A percentile compares a stretch with the other conserved stretches of the same genome.
These are phyloP conservation scores for Emmonsiellopsis sp. DNA, from an alignment of 2,329 filamentous ascomycete species.

Conservation along the genomic window DNA sequence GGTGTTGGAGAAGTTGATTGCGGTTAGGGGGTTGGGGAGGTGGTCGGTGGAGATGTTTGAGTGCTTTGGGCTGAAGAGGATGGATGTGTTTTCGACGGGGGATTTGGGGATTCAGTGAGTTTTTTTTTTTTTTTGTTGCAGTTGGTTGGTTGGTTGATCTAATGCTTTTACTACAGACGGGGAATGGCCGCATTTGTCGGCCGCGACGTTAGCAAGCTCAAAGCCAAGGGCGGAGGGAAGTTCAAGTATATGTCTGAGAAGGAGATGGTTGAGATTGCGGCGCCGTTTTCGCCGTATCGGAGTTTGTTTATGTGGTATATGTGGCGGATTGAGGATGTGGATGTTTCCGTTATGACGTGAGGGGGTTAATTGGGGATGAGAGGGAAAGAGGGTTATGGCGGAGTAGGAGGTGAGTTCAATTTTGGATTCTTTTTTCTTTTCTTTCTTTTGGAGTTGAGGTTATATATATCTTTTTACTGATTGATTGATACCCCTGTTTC, in stretches of 20 bases:
- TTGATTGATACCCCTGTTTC: too few relatives aligned
- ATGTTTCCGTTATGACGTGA: slow-evolving; percentile 46
- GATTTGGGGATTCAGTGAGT: slow-evolving; percentile 81
- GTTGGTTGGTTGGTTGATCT: not conserved
- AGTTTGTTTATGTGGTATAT: slow-evolving; percentile 98
- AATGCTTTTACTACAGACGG: slow-evolving; percentile 37
- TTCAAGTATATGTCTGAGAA: slow-evolving; percentile 97
- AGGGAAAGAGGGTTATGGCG: slow-evolving; percentile 6
- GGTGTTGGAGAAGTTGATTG: slow-evolving; percentile 69
- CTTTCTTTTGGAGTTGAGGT: too few relatives aligned
- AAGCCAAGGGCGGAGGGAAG: slow-evolving; percentile 69
- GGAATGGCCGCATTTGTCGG: slow-evolving; percentile 87
- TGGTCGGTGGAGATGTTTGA: slow-evolving; percentile 99
- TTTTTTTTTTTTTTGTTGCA: not conserved
- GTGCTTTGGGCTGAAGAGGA: slow-evolving; percentile 84
- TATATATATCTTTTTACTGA: too few relatives aligned
- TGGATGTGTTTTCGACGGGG: slow-evolving; percentile 87
- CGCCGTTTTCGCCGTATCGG: slow-evolving; percentile 72
- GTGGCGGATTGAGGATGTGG: slow-evolving; percentile 79
- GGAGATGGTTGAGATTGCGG: slow-evolving; percentile 79
- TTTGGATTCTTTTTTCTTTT: too few relatives aligned
- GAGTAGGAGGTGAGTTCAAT: too few relatives aligned
- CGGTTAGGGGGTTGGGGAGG: slow-evolving; percentile 74
- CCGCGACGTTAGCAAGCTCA: slow-evolving; percentile 73
- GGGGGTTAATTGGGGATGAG: not conserved